Percentiles rank a stretch among this genome's conserved stretches.
Evolutionary conservation across 805 yeast genomes (phyloP).

Genomic region (Kodamaea kaohsiungensis): DNA sequence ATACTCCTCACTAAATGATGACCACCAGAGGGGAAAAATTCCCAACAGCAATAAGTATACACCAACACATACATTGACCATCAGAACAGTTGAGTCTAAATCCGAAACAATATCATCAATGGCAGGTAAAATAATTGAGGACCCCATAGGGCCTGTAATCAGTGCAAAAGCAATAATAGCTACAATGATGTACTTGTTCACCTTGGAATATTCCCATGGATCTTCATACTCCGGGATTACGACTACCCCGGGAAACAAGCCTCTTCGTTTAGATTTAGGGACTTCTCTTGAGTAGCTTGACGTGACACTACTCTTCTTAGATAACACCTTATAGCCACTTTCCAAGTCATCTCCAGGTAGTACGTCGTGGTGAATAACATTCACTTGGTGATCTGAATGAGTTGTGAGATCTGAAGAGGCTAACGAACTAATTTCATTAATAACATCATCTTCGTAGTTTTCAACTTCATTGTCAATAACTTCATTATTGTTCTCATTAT

Average conservation of each 20-base stretch:
- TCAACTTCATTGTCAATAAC: neutral
- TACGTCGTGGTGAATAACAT: neutral
- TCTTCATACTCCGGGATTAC: conserved; percentile 72
- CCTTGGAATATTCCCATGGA: conserved; percentile 60
- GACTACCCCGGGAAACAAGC: conserved; percentile 52
- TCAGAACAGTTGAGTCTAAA: conserved; percentile 55
- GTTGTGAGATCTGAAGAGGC: conserved; percentile 4
- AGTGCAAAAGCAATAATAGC: conserved; percentile 72
- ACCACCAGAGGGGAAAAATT: conserved; percentile 88
- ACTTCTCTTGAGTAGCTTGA: conserved; percentile 19
- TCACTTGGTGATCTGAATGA: conserved; percentile 3
- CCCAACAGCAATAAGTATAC: conserved; percentile 74
- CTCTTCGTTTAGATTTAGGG: conserved; percentile 52
- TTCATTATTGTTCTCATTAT: neutral
- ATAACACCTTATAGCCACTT: neutral
- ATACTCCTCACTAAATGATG: conserved; percentile 68
- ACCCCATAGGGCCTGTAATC: conserved; percentile 85
- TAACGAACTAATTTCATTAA: neutral
- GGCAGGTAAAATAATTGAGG: conserved; percentile 81
- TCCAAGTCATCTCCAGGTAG: conserved; percentile 1
- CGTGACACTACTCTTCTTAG: neutral
- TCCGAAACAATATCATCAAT: conserved; percentile 57
- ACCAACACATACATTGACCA: conserved; percentile 80
- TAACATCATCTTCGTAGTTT: neutral
- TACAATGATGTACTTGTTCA: conserved; percentile 55